These are phyloP conservation scores for Pseudogymnoascus sp. DNA, from an alignment of 2,329 filamentous ascomycete species.

Conservation along the genomic window DNA sequence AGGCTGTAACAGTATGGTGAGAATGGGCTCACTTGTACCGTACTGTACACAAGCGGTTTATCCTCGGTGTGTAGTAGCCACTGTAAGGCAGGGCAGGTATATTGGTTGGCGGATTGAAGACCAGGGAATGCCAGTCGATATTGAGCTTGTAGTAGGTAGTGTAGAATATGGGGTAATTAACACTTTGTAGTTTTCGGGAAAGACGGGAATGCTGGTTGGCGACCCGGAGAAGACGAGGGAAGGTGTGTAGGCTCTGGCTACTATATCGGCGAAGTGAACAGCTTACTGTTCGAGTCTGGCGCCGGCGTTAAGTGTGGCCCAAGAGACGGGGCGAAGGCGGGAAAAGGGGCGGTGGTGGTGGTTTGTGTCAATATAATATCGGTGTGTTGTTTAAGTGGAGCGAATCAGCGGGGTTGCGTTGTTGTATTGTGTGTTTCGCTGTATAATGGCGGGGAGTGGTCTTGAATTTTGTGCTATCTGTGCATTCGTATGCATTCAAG, in stretches of 20 bases:
- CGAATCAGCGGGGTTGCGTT: background rate
- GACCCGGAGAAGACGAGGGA: background rate
- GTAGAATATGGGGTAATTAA: background rate
- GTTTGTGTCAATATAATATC: background rate
- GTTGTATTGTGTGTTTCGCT: background rate
- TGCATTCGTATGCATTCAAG: background rate
- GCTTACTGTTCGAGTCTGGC: background rate
- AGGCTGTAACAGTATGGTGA: background rate
- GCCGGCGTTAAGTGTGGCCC: background rate
- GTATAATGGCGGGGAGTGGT: background rate
- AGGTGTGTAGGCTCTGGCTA: background rate
- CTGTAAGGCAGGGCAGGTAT: background rate
- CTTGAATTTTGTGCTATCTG: background rate
- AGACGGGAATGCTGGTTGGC: background rate
- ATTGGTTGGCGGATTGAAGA: background rate
- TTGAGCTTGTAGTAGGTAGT: background rate
- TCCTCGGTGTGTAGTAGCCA: background rate
- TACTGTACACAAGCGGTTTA: background rate
- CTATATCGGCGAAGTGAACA: background rate
- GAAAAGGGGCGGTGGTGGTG: background rate
- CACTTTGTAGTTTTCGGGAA: background rate
- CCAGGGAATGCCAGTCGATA: background rate
- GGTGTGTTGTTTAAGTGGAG: background rate
- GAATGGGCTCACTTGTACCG: background rate
- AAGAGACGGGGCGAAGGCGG: background rate